Conservation (phyloP, 202 grass and related monocot genomes). For the Musa balbisiana region DNA sequence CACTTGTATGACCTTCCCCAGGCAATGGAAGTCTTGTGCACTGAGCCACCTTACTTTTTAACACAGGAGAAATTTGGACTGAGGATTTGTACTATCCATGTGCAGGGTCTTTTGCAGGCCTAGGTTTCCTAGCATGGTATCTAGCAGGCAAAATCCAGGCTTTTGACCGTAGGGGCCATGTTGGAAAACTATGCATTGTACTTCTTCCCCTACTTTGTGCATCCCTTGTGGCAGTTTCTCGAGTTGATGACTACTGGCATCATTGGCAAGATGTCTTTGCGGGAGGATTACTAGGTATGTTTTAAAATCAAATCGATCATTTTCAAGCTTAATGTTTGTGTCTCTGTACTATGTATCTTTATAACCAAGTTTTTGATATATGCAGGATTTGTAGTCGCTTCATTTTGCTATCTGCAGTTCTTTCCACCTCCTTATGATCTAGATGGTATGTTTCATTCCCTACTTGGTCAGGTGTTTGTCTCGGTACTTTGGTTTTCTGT, state of each 20-base stretch:
- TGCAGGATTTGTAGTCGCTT: conserved; percentile 55
- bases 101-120: conserved; percentile 88
- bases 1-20: not conserved
- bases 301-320: not conserved
- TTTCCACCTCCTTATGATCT: conserved; percentile 74
- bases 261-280: conserved; percentile 88
- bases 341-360: not conserved
- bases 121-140: conserved; percentile 87
- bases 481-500: not conserved
- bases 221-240: conserved; percentile 72
- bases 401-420: conserved; percentile 90
- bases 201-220: conserved; percentile 67
- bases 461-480: not conserved
- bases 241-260: conserved; percentile 93
- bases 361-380: conserved; percentile 19
- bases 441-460: conserved; percentile 37
- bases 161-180: conserved; percentile 60
- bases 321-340: not conserved
- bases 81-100: not conserved
- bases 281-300: conserved; percentile 66
- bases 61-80: not conserved
- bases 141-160: conserved; percentile 79
- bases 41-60: no score
- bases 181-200: conserved; percentile 75
- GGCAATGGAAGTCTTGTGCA: no score